phyloP scores from a whole-genome alignment of 2,329 filamentous ascomycete genomes.

The Trichoderma sp. region DNA sequence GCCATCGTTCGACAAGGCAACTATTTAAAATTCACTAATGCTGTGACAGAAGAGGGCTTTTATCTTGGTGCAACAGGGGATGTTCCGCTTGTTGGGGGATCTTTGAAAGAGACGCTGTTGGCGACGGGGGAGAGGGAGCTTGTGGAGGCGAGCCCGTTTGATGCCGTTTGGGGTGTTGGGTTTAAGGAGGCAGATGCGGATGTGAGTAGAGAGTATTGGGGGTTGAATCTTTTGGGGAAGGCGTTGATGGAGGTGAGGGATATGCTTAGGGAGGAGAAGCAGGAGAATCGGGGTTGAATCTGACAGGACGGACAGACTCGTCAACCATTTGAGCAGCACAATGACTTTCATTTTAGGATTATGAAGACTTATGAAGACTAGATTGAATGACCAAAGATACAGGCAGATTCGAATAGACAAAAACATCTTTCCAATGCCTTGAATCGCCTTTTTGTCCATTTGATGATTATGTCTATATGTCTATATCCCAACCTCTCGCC shows the following conservation, averaged over 20 bases:
- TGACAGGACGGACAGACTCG: not conserved
- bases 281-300: slow-evolving; percentile 31
- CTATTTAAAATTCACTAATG: slow-evolving; percentile 55
- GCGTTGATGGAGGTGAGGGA: slow-evolving; percentile 58
- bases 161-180: slow-evolving; percentile 66
- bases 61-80: slow-evolving; percentile 24
- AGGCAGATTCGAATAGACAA: not conserved
- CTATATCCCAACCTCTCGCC: slow-evolving; percentile 23
- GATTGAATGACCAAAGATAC: not conserved
- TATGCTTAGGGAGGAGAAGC: slow-evolving; percentile 39
- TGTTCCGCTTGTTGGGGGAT: slow-evolving; percentile 32
- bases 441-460: not conserved
- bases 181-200: slow-evolving; percentile 51
- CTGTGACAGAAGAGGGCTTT: slow-evolving; percentile 33
- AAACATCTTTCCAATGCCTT: not conserved
- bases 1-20: slow-evolving; percentile 57
- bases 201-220: slow-evolving; percentile 51
- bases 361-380: not conserved
- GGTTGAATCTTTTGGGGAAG: slow-evolving; percentile 62
- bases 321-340: not conserved
- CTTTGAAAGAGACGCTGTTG: slow-evolving; percentile 49
- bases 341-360: not conserved
- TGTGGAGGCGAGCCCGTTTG: slow-evolving; percentile 59
- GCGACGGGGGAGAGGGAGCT: slow-evolving; percentile 58
- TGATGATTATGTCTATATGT: slow-evolving; percentile 21